phyloP scores from a whole-genome alignment of 106 monocot genomes.

The Dendrobium huoshanense region DNA sequence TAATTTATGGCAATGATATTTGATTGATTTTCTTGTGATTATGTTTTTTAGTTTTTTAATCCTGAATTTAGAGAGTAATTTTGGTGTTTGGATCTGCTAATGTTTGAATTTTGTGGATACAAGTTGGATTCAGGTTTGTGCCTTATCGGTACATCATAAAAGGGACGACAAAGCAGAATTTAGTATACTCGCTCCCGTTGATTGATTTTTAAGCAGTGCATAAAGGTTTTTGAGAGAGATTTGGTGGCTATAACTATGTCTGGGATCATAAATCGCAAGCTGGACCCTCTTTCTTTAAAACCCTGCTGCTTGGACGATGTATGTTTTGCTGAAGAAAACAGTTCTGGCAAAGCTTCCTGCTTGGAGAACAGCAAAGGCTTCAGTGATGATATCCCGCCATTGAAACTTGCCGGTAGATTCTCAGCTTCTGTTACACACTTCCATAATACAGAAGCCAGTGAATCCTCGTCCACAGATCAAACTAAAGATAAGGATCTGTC shows the following conservation, averaged over 20 bases:
- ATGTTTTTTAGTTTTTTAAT: neutral
- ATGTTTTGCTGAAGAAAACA: neutral
- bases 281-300: neutral
- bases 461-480: slow-evolving; percentile 14
- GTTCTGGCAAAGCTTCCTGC: neutral
- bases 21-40: neutral
- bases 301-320: slow-evolving; percentile 6
- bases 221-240: neutral
- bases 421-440: neutral
- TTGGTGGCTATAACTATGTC: slow-evolving; percentile 3
- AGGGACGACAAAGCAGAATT: neutral
- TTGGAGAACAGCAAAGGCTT: neutral
- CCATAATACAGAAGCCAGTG: neutral
- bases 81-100: slow-evolving; percentile 1
- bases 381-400: neutral
- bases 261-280: neutral
- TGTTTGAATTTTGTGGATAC: neutral
- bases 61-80: neutral
- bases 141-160: neutral
- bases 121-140: neutral
- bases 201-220: slow-evolving; percentile 15
- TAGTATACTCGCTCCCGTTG: neutral
- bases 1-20: neutral
- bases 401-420: neutral
- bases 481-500: slow-evolving; percentile 15